Conservation (phyloP, 2,329 filamentous ascomycete genomes). For the Apiospora marii region DNA sequence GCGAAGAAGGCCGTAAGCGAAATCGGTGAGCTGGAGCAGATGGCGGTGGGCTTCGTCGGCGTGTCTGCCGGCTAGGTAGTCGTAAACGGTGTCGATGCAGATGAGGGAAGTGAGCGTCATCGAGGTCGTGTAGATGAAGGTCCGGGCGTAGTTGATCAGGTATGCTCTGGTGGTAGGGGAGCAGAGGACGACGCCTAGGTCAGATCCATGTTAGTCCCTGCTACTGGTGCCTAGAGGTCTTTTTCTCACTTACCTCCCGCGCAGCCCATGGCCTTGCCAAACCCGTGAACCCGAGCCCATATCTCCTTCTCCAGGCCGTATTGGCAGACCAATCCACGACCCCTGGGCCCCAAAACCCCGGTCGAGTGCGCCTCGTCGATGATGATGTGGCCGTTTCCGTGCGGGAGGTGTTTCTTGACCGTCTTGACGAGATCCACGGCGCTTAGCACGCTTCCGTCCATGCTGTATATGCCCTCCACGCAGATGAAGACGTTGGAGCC, state of each 20-base stretch:
- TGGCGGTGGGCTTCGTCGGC: slow-evolving; percentile 29
- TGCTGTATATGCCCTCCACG: slow-evolving; percentile 78
- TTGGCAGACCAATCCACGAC: slow-evolving; percentile 65
- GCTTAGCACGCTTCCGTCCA: slow-evolving; percentile 66
- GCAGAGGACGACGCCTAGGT: slow-evolving; percentile 68
- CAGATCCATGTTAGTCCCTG: neutral
- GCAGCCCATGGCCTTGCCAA: slow-evolving; percentile 73
- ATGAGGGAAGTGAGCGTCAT: slow-evolving; percentile 63
- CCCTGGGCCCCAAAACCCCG: slow-evolving; percentile 63
- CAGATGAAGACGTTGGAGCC: slow-evolving; percentile 69
- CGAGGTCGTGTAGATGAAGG: slow-evolving; percentile 77
- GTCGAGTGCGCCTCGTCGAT: slow-evolving; percentile 75
- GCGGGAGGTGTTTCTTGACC: slow-evolving; percentile 63
- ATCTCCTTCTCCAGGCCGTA: slow-evolving; percentile 63
- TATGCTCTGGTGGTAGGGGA: slow-evolving; percentile 66
- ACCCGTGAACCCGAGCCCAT: slow-evolving; percentile 68
- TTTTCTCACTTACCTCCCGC: slow-evolving; percentile 65
- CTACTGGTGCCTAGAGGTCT: too few relatives aligned
- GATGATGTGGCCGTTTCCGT: slow-evolving; percentile 66
- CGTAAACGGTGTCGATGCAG: slow-evolving; percentile 41
- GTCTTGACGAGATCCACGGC: slow-evolving; percentile 70
- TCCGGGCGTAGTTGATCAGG: slow-evolving; percentile 79
- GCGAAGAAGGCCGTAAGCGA: neutral
- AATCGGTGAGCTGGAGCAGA: neutral
- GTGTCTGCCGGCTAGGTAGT: slow-evolving; percentile 39